These are phyloP conservation scores for Cytospora piceae DNA, from an alignment of 2,329 filamentous ascomycete species.

Conservation along the genomic window DNA sequence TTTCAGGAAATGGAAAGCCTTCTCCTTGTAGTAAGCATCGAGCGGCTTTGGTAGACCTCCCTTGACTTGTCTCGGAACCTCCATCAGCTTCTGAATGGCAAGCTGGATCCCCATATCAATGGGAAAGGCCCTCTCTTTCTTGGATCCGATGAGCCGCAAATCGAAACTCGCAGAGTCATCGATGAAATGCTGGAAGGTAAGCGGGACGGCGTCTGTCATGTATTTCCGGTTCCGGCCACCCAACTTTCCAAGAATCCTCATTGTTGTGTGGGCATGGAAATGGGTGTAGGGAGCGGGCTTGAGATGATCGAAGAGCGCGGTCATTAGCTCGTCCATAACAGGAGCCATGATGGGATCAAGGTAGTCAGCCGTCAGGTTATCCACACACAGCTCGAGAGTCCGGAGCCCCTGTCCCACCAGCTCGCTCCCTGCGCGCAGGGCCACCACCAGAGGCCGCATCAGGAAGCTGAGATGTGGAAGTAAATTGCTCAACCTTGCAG, in stretches of 20 bases:
- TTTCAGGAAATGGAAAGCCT: slow-evolving; percentile 85
- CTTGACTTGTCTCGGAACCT: slow-evolving; percentile 68
- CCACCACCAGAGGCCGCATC: slow-evolving; percentile 97
- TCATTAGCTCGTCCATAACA: slow-evolving; percentile 98
- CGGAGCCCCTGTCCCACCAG: slow-evolving; percentile 92
- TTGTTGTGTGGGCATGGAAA: slow-evolving; percentile 96
- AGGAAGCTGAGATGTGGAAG: slow-evolving; percentile 93
- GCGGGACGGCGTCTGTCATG: slow-evolving; percentile 83
- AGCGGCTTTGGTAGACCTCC: slow-evolving; percentile 58
- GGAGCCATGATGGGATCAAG: slow-evolving; percentile 98
- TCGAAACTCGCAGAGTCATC: slow-evolving; percentile 90
- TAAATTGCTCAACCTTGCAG: slow-evolving; percentile 89
- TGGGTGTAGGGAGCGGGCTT: slow-evolving; percentile 94
- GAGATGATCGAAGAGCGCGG: slow-evolving; percentile 92
- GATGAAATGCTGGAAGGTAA: slow-evolving; percentile 81
- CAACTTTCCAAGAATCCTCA: slow-evolving; percentile 95
- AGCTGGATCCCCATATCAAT: slow-evolving; percentile 84
- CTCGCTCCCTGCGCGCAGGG: slow-evolving; percentile 86
- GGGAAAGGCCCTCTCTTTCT: slow-evolving; percentile 86
- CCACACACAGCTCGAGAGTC: slow-evolving; percentile 94
- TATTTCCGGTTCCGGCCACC: slow-evolving; percentile 95
- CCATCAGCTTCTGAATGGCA: slow-evolving; percentile 85
- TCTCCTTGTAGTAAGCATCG: slow-evolving; percentile 88
- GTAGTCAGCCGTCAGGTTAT: slow-evolving; percentile 97
- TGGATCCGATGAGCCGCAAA: slow-evolving; percentile 84